phyloP scores from a whole-genome alignment of 768 basidiomycete species.

The Hygrophorus pudorinus region DNA sequence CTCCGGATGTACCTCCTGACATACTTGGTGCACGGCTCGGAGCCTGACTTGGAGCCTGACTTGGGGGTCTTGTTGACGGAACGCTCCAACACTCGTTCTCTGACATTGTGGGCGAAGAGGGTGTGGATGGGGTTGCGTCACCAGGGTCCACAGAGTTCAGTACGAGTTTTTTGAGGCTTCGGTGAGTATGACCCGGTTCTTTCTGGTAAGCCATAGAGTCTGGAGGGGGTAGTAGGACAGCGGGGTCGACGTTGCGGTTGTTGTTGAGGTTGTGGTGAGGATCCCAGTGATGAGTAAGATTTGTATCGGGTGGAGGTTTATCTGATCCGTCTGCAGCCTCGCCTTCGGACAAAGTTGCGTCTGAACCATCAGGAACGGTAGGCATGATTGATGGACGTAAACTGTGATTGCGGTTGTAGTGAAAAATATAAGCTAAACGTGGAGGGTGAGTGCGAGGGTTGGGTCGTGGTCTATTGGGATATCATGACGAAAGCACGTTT shows the following conservation, averaged over 20 bases:
- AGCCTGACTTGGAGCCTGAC: conserved; percentile 36
- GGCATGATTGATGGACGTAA: conserved; percentile 24
- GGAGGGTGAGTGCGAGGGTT: conserved; percentile 10
- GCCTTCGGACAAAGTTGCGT: conserved; percentile 41
- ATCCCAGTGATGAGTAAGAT: conserved; percentile 12
- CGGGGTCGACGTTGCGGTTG: conserved; percentile 13
- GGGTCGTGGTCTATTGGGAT: conserved; percentile 26
- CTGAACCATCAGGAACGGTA: conserved; percentile 35
- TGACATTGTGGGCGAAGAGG: conserved; percentile 39
- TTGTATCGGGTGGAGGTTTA: conserved; percentile 39
- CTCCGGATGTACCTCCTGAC: conserved; percentile 33
- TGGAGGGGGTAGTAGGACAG: conserved; percentile 43
- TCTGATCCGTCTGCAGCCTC: conserved; percentile 51
- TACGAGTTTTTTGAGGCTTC: conserved; percentile 31
- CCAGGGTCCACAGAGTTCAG: conserved; percentile 24
- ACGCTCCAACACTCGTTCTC: conserved; percentile 43
- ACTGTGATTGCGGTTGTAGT: conserved; percentile 15
- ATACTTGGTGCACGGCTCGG: conserved; percentile 38
- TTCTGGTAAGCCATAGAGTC: conserved; percentile 38
- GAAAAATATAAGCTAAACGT: conserved; percentile 8
- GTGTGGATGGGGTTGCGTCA: conserved; percentile 23
- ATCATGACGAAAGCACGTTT: conserved; percentile 34
- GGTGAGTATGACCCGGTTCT: conserved; percentile 38
- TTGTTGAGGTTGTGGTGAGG: conserved; percentile 14
- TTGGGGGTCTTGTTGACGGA: conserved; percentile 53